These are phyloP conservation scores for Hericium erinaceus DNA, from an alignment of 768 basidiomycete species.

Conservation along the genomic window DNA sequence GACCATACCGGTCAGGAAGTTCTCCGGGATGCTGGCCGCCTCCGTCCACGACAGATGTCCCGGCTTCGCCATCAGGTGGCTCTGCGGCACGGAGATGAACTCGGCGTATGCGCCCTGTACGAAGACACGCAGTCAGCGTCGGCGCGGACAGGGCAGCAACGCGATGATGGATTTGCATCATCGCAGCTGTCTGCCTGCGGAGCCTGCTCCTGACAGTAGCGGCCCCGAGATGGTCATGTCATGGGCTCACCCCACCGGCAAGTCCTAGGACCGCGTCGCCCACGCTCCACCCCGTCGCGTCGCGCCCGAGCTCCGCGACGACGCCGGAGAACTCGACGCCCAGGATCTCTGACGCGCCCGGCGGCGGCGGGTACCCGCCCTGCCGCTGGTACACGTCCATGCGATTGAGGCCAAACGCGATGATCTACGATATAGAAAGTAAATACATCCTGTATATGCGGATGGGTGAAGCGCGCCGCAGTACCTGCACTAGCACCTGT, in stretches of 20 bases:
- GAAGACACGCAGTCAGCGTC: background rate
- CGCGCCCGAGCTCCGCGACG: conserved; percentile 29
- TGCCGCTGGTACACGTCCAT: conserved; percentile 71
- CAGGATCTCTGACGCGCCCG: conserved; percentile 64
- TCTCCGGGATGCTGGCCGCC: conserved; percentile 84
- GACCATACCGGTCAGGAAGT: conserved; percentile 69
- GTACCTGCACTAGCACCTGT: conserved; percentile 75
- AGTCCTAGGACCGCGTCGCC: conserved; percentile 89
- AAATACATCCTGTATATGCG: background rate
- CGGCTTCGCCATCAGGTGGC: conserved; percentile 70
- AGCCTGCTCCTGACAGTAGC: background rate
- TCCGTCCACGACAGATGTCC: conserved; percentile 67
- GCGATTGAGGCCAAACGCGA: conserved; percentile 82
- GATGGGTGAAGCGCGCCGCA: conserved; percentile 2
- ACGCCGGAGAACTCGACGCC: conserved; percentile 87
- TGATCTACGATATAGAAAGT: conserved; percentile 35
- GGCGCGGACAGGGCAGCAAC: background rate
- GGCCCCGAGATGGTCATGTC: background rate
- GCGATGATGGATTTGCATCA: background rate
- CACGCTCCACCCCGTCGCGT: conserved; percentile 26
- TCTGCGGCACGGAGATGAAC: conserved; percentile 59
- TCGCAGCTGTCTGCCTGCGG: too few relatives aligned
- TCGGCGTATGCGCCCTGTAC: conserved; percentile 85
- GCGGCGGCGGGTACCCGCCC: conserved; percentile 69
- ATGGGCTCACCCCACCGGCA: conserved; percentile 59